Conservation (phyloP, 1,284 basidiomycete genomes). For the Sporisorium exsertum region DNA sequence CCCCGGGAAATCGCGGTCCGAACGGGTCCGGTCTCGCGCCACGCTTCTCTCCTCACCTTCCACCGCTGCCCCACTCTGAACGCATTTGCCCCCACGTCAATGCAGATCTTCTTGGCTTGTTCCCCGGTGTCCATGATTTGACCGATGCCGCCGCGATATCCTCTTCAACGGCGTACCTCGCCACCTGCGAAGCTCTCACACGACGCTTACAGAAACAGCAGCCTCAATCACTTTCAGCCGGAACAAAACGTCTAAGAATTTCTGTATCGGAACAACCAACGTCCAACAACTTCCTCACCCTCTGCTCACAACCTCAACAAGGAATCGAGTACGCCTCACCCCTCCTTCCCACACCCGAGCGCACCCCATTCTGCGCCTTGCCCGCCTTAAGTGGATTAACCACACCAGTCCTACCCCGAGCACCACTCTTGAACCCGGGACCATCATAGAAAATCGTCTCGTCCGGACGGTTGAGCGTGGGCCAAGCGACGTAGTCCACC, state of each 20-base stretch:
- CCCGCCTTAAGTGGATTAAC: conserved; percentile 38
- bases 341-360: conserved; percentile 26
- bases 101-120: background rate
- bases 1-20: conserved; percentile 11
- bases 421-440: conserved; percentile 62
- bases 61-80: background rate
- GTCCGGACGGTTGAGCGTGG: conserved; percentile 63
- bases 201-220: too few species aligned
- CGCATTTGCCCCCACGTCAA: background rate
- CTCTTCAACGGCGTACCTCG: background rate
- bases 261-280: background rate
- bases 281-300: background rate
- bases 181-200: background rate
- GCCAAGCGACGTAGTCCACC: conserved; percentile 67
- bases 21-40: conserved; percentile 12
- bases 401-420: conserved; percentile 51
- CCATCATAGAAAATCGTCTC: conserved; percentile 65
- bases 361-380: conserved; percentile 12
- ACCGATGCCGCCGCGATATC: conserved; percentile 1
- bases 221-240: background rate
- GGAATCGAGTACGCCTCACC: conserved; percentile 38
- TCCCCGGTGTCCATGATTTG: background rate
- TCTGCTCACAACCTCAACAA: background rate
- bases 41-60: background rate
- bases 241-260: background rate